A percentile compares a stretch with the other conserved stretches of the same genome.
phyloP scores from a whole-genome alignment of 768 basidiomycete species.

The Mycena pura region DNA sequence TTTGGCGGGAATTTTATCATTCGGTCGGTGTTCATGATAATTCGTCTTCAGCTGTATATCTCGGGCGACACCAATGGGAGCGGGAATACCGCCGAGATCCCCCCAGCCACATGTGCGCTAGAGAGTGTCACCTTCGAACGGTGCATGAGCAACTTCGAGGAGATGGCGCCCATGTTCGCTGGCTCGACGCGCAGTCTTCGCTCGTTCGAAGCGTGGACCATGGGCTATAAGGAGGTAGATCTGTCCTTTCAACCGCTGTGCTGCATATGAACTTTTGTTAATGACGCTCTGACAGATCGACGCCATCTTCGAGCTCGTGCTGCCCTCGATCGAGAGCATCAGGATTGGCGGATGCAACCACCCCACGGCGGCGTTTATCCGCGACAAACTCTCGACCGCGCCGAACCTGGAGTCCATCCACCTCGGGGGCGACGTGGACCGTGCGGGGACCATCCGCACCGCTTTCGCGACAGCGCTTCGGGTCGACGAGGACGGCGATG shows the following conservation, averaged over 20 bases:
- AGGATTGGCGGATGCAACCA: slow-evolving; percentile 6
- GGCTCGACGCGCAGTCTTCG: slow-evolving; percentile 6
- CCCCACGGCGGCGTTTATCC: slow-evolving; percentile 4
- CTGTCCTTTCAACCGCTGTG: neutral
- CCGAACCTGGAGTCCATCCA: slow-evolving; percentile 1
- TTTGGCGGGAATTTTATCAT: neutral
- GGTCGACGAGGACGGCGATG: too few relatives aligned
- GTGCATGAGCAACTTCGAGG: slow-evolving; percentile 4
- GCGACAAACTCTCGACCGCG: slow-evolving; percentile 3
- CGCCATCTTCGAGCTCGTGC: neutral
- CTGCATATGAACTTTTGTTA: neutral
- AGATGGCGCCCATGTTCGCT: slow-evolving; percentile 9
- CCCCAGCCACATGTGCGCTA: slow-evolving; percentile 23
- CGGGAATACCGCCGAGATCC: neutral
- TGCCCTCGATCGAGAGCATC: slow-evolving; percentile 11
- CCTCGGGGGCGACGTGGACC: slow-evolving; percentile 12
- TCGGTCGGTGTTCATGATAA: neutral
- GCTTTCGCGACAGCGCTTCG: neutral
- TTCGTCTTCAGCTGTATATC: neutral
- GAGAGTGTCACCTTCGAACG: slow-evolving; percentile 6
- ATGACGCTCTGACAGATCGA: slow-evolving; percentile 1
- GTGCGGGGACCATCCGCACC: neutral
- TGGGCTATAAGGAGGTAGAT: neutral
- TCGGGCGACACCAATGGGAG: neutral
- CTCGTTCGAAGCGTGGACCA: slow-evolving; percentile 12